Percentiles rank a stretch among this genome's conserved stretches.
Conservation (phyloP, 1,284 basidiomycete genomes). For the Sporisorium iseilematis-ciliati region DNA sequence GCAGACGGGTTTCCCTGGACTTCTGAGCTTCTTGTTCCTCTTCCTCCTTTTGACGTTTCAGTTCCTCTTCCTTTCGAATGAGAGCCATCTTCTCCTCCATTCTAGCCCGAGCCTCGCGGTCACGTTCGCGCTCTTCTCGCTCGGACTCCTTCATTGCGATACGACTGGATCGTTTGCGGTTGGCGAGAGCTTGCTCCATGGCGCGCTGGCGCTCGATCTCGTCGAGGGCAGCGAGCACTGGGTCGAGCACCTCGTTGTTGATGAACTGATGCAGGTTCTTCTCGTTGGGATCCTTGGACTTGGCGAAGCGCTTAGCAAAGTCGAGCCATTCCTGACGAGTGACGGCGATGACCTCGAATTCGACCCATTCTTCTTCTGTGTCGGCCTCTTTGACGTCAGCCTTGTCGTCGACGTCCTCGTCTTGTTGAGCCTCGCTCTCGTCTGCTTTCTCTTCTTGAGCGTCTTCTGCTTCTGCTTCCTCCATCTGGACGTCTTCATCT, state of each 20-base stretch:
- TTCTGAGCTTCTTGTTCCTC: slow-evolving; percentile 71
- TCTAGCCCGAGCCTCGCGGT: slow-evolving; percentile 69
- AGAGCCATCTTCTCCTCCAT: slow-evolving; percentile 72
- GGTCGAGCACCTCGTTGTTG: slow-evolving; percentile 77
- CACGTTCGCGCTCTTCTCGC: slow-evolving; percentile 74
- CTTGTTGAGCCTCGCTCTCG: slow-evolving; percentile 35
- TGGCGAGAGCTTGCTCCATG: slow-evolving; percentile 76
- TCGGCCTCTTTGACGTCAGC: slow-evolving; percentile 32
- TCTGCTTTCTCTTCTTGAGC: slow-evolving; percentile 46
- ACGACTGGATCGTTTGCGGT: slow-evolving; percentile 85
- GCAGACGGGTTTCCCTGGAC: slow-evolving; percentile 70
- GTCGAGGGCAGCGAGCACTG: slow-evolving; percentile 74
- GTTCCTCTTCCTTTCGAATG: slow-evolving; percentile 73
- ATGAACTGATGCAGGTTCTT: slow-evolving; percentile 80
- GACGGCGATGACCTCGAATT: slow-evolving; percentile 77
- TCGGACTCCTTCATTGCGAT: slow-evolving; percentile 76
- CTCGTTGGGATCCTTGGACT: slow-evolving; percentile 82
- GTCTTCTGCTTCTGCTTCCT: slow-evolving; percentile 44
- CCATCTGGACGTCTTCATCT: slow-evolving; percentile 25
- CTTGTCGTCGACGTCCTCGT: slow-evolving; percentile 59
- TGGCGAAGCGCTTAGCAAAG: slow-evolving; percentile 79
- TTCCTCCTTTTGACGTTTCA: slow-evolving; percentile 72
- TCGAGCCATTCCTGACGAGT: slow-evolving; percentile 77
- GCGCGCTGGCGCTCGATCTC: slow-evolving; percentile 73
- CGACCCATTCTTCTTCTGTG: slow-evolving; percentile 66